Percentiles rank a stretch among this genome's conserved stretches.
Conservation (phyloP, 352 stramenopile species). For the Globisporangium carolinianum region DNA sequence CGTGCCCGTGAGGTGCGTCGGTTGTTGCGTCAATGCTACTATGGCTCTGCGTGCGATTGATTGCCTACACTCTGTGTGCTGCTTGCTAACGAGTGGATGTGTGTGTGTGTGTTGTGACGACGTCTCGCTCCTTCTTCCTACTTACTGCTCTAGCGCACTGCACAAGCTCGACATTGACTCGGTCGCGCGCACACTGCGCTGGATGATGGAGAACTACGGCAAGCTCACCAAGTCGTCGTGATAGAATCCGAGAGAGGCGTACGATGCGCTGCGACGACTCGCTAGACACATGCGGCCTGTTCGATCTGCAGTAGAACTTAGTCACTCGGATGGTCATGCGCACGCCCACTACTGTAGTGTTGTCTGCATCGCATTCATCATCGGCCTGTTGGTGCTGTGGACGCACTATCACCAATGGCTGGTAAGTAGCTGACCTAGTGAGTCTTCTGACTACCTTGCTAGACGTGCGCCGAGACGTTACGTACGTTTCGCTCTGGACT, state of each 20-base stretch:
- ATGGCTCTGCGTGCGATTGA: too few relatives aligned
- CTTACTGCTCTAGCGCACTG: conserved; percentile 39
- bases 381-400: too few relatives aligned
- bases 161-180: conserved; percentile 86
- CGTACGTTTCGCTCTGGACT: too few relatives aligned
- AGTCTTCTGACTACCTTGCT: too few relatives aligned
- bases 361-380: too few relatives aligned
- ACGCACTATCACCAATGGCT: too few relatives aligned
- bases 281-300: conserved; percentile 20
- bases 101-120: too few relatives aligned
- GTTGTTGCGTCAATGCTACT: not conserved
- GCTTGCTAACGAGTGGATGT: not conserved
- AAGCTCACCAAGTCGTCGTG: conserved; percentile 37
- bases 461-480: too few relatives aligned
- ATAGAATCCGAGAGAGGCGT: not conserved
- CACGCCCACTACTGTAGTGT: too few relatives aligned
- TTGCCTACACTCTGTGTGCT: not conserved
- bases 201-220: conserved; percentile 59
- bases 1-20: conserved; percentile 65
- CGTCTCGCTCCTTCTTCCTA: not conserved
- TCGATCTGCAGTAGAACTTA: not conserved
- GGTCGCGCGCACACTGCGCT: conserved; percentile 61
- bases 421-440: too few relatives aligned
- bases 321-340: too few relatives aligned
- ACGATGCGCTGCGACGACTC: not conserved